Evolutionary conservation across 169 alveolate genomes (phyloP).

Genomic region (Cryptosporidium andersoni): DNA sequence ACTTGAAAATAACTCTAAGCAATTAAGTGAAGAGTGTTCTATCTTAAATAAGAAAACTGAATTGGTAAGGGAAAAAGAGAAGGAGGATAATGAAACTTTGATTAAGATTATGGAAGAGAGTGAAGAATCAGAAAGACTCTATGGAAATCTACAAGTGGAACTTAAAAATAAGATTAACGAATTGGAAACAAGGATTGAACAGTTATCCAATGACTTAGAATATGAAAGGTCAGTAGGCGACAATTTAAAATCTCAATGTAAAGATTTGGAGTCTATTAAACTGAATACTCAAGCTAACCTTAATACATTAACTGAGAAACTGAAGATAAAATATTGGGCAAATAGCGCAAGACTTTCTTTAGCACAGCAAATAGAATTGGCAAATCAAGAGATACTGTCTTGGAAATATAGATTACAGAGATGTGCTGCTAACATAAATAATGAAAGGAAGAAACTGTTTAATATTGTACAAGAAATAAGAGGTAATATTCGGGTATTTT

Average conservation of each 20-base stretch:
- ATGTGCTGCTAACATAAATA: constrained; percentile 16
- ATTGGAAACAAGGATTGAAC: constrained; percentile 19
- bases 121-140: background rate
- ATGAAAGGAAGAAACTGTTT: constrained; percentile 72
- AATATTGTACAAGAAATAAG: constrained; percentile 76
- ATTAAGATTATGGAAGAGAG: background rate
- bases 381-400: constrained; percentile 60
- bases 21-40: background rate
- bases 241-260: background rate
- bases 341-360: constrained; percentile 52
- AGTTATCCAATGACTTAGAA: background rate
- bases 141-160: background rate
- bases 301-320: constrained; percentile 27
- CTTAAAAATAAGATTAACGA: background rate
- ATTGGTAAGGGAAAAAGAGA: constrained; percentile 3
- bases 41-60: constrained; percentile 1
- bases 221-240: background rate
- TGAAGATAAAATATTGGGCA: constrained; percentile 68
- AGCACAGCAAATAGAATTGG: constrained; percentile 66
- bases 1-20: constrained; percentile 1
- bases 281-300: constrained; percentile 5
- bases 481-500: constrained; percentile 79
- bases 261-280: background rate
- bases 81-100: background rate
- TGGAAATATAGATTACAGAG: constrained; percentile 58